These are phyloP conservation scores for Pseudoturritis turrita DNA, from an alignment of 345 rosid genomes.

Conservation along the genomic window DNA sequence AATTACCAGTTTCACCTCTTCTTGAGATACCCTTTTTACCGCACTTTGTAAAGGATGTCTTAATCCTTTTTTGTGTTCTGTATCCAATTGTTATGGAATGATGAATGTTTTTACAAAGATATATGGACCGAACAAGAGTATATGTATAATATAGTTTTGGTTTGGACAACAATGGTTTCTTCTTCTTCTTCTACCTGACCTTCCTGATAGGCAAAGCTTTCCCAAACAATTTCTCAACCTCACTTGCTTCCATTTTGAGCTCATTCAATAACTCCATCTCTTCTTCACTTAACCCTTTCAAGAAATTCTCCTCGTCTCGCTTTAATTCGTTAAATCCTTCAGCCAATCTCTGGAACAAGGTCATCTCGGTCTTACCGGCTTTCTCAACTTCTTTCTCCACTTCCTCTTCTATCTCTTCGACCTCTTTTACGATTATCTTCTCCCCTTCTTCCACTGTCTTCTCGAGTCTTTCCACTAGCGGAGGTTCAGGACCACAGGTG, in stretches of 20 bases:
- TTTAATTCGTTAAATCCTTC: conserved; percentile 74
- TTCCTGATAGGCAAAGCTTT: conserved; percentile 64
- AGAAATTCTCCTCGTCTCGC: conserved; percentile 61
- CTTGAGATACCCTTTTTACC: conserved; percentile 35
- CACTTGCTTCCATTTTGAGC: conserved; percentile 79
- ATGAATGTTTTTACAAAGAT: conserved; percentile 17
- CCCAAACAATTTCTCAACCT: conserved; percentile 80
- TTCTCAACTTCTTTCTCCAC: conserved; percentile 50
- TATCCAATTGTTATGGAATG: background rate
- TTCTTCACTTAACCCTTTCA: conserved; percentile 58
- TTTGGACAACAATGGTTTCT: background rate
- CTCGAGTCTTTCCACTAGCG: conserved; percentile 85
- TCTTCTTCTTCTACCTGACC: conserved; percentile 44
- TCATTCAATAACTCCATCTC: conserved; percentile 66
- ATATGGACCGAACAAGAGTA: background rate
- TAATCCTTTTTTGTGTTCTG: conserved; percentile 10
- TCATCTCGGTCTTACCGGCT: conserved; percentile 63
- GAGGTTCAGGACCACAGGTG: conserved; percentile 88
- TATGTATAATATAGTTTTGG: background rate
- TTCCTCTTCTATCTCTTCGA: conserved; percentile 46
- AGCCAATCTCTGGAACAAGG: conserved; percentile 63
- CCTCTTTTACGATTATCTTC: conserved; percentile 59
- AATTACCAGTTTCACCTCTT: conserved; percentile 66
- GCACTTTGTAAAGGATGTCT: conserved; percentile 28
- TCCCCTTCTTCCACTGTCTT: conserved; percentile 90